Evolutionary conservation across 768 basidiomycete species (phyloP).

Genomic region (Tephrocybe sp.): DNA sequence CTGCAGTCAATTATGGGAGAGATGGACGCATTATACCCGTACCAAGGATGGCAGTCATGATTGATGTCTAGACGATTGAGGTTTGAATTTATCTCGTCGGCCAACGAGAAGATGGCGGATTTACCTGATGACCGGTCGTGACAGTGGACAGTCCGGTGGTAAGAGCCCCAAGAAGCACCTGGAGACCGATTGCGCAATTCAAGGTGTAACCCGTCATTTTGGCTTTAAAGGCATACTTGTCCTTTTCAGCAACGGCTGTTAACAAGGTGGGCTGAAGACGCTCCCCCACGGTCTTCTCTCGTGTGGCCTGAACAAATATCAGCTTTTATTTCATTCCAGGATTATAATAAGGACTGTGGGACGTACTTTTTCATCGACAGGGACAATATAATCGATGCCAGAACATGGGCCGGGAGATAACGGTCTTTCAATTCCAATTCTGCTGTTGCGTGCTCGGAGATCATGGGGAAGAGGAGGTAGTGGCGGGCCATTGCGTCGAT

Average conservation of each 20-base stretch:
- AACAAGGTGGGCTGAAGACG: conserved; percentile 55
- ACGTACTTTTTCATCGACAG: conserved; percentile 30
- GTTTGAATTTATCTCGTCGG: background rate
- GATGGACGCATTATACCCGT: background rate
- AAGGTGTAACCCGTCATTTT: conserved; percentile 34
- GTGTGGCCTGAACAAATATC: conserved; percentile 12
- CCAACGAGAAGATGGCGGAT: conserved; percentile 11
- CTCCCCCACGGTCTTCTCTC: conserved; percentile 44
- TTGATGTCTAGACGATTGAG: conserved; percentile 29
- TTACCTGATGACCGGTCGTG: conserved; percentile 38
- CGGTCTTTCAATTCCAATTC: conserved; percentile 5
- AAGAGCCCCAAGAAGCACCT: conserved; percentile 64
- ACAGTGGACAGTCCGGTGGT: conserved; percentile 65
- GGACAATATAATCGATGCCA: conserved; percentile 40
- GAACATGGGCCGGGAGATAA: conserved; percentile 24
- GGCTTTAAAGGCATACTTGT: conserved; percentile 49
- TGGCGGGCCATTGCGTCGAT: conserved; percentile 6
- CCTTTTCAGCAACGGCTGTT: conserved; percentile 43
- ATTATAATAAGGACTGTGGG: background rate
- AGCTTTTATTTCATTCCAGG: background rate
- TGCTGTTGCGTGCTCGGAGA: conserved; percentile 6
- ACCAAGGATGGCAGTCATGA: conserved; percentile 39
- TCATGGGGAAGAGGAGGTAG: conserved; percentile 20
- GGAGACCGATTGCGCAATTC: conserved; percentile 57
- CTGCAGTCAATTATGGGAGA: background rate